Evolutionary conservation across 192 early-diverging fungal genomes (phyloP), one percentile per base, ranked within the genome.

Genomic region (Podila horticola): DNA sequence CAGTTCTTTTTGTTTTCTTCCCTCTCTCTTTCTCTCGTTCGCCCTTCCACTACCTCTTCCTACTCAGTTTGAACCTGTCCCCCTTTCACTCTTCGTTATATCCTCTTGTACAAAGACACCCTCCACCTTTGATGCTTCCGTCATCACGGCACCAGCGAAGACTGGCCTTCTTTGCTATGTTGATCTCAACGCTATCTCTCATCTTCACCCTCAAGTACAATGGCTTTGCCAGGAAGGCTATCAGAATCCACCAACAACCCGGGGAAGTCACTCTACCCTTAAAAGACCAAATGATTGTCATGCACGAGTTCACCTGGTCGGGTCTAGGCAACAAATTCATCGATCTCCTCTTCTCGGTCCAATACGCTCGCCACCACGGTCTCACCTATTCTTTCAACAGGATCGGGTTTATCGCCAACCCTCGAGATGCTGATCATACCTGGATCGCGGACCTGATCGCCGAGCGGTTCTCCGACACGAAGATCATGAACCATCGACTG

Each of bases 271-370:
- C 17, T 19, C 31, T 62, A 0, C 61, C 61, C 33, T 13, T 62
- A 31, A 31, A 38, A 62, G 11, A 31, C 13, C 61, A 31, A 62
- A 13, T 33, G 61, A 29, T 62, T 34, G 34, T 62, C 34, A 62
- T 62, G 61, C 61, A 62, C 61, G 61, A 62, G 5, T 62, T 62
- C 61, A 62, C 61, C 19, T 62, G 34, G 19, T 62, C 61, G 24
- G 61, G 61, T 36, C 61, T 62, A 34, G 61, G 61, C 61, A 62
- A 62, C 61, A 31, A 36, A n/a, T 62, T 62, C 15, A 6, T 62
- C 17, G 61, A 62, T 36, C 61, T 62, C 33, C 30, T 62, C 31
- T 62, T 62, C 17, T 62, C 61, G 3, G 11, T 62, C 17, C 31
- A 62, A 29, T 62, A 62, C 34, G 61, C 61, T 62, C 61, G 61